Base-by-base conservation (phyloP, 2,329 filamentous ascomycete species). In the Blastomyces gilchristii region DNA sequence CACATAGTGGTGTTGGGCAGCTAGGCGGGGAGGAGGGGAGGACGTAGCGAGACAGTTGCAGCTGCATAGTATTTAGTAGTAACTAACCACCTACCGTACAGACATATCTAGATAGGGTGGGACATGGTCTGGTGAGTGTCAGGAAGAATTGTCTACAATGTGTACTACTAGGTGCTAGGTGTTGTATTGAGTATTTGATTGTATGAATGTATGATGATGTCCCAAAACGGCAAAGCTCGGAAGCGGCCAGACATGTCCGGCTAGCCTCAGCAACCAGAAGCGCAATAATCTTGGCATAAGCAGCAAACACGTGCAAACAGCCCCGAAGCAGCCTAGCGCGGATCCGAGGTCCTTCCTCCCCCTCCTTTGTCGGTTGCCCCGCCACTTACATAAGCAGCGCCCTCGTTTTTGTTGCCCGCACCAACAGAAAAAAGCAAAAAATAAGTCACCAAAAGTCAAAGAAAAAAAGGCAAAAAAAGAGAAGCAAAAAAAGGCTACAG, bases 1-100 rank as follows among this genome's bases (percentile, higher is more conserved):
- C 91, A 96, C 90, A 96, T 96, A 59, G 63, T 76, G 58, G 2
- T 31, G 31, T 31, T 31, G 31, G 31, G 54, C n/a, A 22, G 58
- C 22, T 43, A 25, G 11, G 39, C 41, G n/a, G n/a, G n/a, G n/a
- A 22, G n/a, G n/a, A 22, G 22, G 22, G 25, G 39, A 41, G 11
- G 14, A 14, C 39, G 39, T 25, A 12, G 4, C 1, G 34, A 18
- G 22, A 34, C 28, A 28, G n/a, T 12, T 18, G 31, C 31, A 8
- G 50, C 50, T 16, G 50, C 25, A 53, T 53, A 34, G 50, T 16
- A n/a, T 22, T 28, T 22, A 2, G 47, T 50, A 50, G n/a, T 22
- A 22, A 22, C n/a, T 25, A 8, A 22, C 3, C 8, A 25, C 18
- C 18, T 50, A 53, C 31, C 31, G 31, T 22, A 22, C 1, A 22